A percentile compares a stretch with the other conserved stretches of the same genome.
Evolutionary conservation across 1,139 yeast species (phyloP).

Genomic region (Chernovozyma aurita): DNA sequence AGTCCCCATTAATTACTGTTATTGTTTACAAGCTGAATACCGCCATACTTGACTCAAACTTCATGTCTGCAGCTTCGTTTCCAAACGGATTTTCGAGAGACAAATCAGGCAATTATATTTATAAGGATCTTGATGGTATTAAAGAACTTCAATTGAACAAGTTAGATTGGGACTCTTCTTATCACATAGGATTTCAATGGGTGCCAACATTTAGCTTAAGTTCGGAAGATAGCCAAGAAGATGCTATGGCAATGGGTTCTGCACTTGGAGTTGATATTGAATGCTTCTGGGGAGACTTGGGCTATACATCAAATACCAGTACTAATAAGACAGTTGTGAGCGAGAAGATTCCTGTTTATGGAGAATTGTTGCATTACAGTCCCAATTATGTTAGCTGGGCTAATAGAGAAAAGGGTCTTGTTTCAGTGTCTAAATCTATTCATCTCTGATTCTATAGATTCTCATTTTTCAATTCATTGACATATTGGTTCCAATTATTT

Average conservation of each 20-base stretch:
- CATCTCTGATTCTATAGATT: constrained; percentile 28
- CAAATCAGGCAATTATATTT: constrained; percentile 47
- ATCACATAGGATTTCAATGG: constrained; percentile 73
- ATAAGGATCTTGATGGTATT: constrained; percentile 56
- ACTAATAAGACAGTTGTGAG: constrained; percentile 15
- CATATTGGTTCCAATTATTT: neutral
- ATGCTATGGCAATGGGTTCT: constrained; percentile 10
- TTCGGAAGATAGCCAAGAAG: constrained; percentile 11
- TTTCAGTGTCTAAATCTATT: constrained; percentile 44
- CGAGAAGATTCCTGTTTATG: constrained; percentile 59
- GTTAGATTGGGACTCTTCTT: constrained; percentile 53
- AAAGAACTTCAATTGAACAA: constrained; percentile 60
- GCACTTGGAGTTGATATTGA: constrained; percentile 51
- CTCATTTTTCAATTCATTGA: neutral
- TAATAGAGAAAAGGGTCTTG: constrained; percentile 63
- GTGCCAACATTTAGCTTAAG: constrained; percentile 47
- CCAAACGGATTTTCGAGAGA: constrained; percentile 54
- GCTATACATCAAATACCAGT: constrained; percentile 7
- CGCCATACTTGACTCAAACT: neutral
- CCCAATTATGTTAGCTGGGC: constrained; percentile 65
- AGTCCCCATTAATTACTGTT: constrained; percentile 60
- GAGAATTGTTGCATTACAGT: constrained; percentile 60
- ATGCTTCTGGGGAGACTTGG: constrained; percentile 74
- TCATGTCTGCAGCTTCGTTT: constrained; percentile 11
- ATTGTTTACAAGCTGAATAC: constrained; percentile 30